A percentile compares a stretch with the other conserved stretches of the same genome.
Evolutionary conservation across 2,329 filamentous ascomycete species (phyloP).

Genomic region (Pleurostoma richardsiae): DNA sequence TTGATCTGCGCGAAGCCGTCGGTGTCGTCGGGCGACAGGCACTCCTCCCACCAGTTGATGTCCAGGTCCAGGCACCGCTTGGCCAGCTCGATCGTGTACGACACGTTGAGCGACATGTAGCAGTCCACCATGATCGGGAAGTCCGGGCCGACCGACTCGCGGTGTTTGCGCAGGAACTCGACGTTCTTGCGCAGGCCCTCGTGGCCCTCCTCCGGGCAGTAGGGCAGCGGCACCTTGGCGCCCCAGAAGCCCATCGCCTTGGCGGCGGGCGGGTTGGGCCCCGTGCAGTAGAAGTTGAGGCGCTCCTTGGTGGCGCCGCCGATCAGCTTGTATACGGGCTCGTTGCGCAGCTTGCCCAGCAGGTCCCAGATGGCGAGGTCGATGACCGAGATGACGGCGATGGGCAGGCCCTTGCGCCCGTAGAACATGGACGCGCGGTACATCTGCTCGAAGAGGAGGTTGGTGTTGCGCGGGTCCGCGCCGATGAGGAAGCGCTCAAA

Average conservation of each 20-base stretch:
- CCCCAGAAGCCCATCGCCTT: constrained; percentile 86
- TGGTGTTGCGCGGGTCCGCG: constrained; percentile 84
- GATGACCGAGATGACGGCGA: constrained; percentile 90
- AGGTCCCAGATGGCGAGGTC: constrained; percentile 92
- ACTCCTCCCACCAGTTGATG: constrained; percentile 98
- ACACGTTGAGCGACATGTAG: constrained; percentile 92
- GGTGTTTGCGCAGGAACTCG: constrained; percentile 79
- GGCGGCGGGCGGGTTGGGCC: constrained; percentile 74
- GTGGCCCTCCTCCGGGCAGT: constrained; percentile 81
- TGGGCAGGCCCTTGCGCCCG: constrained; percentile 83
- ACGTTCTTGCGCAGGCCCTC: constrained; percentile 83
- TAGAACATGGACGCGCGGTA: constrained; percentile 96
- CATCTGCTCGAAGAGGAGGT: constrained; percentile 93
- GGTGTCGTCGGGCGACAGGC: constrained; percentile 83
- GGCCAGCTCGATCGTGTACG: constrained; percentile 88
- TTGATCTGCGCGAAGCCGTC: constrained; percentile 90
- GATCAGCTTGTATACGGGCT: constrained; percentile 92
- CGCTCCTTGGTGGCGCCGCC: constrained; percentile 82
- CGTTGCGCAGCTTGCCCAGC: constrained; percentile 82
- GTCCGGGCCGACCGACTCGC: constrained; percentile 79
- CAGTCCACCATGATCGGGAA: constrained; percentile 95
- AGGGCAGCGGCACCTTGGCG: constrained; percentile 84
- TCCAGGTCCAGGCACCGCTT: constrained; percentile 77
- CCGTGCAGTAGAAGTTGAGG: constrained; percentile 91
- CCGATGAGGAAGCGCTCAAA: constrained; percentile 89